Conservation (phyloP, 75 land plant species). For the Pinus taeda region DNA sequence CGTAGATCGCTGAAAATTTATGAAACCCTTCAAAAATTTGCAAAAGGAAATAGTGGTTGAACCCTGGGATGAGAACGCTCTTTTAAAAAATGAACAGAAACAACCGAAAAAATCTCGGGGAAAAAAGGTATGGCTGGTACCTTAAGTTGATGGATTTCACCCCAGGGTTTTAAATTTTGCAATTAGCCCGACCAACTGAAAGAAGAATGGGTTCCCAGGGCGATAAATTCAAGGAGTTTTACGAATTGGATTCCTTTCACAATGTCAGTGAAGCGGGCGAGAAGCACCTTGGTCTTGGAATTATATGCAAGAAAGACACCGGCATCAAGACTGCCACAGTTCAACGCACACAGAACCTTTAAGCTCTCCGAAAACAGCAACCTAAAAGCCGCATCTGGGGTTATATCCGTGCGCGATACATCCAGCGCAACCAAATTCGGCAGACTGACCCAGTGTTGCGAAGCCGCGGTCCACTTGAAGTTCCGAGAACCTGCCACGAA, state of each 20-base stretch:
- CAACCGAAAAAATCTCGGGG: too few species aligned
- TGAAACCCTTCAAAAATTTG: too few species aligned
- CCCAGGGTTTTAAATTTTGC: too few species aligned
- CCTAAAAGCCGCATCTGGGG: slow-evolving; percentile 43
- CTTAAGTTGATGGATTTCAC: too few species aligned
- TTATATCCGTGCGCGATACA: slow-evolving; percentile 89
- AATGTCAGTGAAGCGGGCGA: slow-evolving; percentile 64
- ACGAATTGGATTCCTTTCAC: slow-evolving; percentile 59
- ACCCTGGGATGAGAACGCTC: too few species aligned
- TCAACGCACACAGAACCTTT: slow-evolving; percentile 79
- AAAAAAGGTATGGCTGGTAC: too few species aligned
- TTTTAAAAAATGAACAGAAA: too few species aligned
- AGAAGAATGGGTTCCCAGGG: too few species aligned
- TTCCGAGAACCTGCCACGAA: slow-evolving; percentile 78
- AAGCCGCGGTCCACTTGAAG: slow-evolving; percentile 66
- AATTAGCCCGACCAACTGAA: too few species aligned
- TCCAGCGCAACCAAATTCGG: slow-evolving; percentile 78
- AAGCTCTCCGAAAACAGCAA: slow-evolving; percentile 55
- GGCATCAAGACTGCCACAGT: slow-evolving; percentile 65
- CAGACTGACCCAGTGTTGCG: slow-evolving; percentile 57
- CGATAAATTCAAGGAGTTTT: too few species aligned
- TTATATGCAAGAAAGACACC: slow-evolving; percentile 19
- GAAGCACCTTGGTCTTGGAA: slow-evolving; percentile 47
- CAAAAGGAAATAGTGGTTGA: too few species aligned
- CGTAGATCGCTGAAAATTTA: too few species aligned